Percentiles rank a stretch among this genome's conserved stretches.
Conservation (phyloP, 1,139 yeast species). For the Sugiyamaella xylanicola region DNA sequence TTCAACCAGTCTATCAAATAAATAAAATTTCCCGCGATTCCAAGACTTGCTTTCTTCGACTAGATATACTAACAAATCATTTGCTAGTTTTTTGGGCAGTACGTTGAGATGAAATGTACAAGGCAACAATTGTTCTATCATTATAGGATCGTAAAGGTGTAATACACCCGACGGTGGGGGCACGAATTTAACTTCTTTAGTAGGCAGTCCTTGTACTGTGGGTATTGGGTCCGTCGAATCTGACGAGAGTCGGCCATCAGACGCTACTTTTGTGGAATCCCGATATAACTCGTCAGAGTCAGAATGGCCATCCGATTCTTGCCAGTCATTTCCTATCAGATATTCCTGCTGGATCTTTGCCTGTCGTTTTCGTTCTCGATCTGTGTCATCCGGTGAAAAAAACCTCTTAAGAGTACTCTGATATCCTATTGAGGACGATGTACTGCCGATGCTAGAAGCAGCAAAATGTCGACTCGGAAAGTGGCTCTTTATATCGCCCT, state of each 20-base stretch:
- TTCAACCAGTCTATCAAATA: conserved; percentile 61
- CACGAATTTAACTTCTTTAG: neutral
- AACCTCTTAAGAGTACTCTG: conserved; percentile 32
- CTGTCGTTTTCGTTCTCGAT: conserved; percentile 7
- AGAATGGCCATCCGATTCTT: conserved; percentile 4
- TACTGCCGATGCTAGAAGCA: neutral
- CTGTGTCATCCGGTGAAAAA: conserved; percentile 11
- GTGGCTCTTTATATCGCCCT: neutral
- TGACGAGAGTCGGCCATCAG: neutral
- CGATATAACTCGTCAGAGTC: neutral
- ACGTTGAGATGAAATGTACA: conserved; percentile 55
- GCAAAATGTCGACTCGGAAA: neutral
- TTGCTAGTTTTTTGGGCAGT: conserved; percentile 54
- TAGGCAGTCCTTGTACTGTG: conserved; percentile 7
- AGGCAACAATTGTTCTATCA: conserved; percentile 42
- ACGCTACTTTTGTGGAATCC: neutral
- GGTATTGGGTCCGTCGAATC: neutral
- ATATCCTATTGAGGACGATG: conserved; percentile 1
- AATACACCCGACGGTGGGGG: conserved; percentile 11
- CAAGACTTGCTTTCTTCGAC: conserved; percentile 48
- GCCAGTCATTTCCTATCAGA: conserved; percentile 12
- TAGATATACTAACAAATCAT: conserved; percentile 47
- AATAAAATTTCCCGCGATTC: conserved; percentile 49
- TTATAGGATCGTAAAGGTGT: conserved; percentile 19
- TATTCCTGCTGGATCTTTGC: conserved; percentile 4